Percentiles rank a stretch among this genome's conserved stretches.
Conservation (phyloP, 177 flowering plant species). For the Viscum album region DNA sequence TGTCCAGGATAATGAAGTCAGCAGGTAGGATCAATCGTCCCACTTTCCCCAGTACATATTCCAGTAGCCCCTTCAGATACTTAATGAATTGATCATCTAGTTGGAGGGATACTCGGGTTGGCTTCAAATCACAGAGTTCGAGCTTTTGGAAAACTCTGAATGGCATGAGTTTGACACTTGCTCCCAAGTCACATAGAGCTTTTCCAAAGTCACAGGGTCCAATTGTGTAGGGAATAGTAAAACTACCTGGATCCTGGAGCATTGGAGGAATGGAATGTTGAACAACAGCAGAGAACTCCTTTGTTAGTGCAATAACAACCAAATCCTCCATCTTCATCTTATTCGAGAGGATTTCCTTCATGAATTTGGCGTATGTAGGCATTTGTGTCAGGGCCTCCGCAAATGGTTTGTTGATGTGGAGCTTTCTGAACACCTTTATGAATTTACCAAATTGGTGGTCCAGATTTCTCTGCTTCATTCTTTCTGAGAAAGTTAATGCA, state of each 20-base stretch:
- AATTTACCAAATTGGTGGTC: background rate
- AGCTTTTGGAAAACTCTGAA: conserved; percentile 1
- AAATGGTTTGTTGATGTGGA: conserved; percentile 11
- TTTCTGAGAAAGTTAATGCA: background rate
- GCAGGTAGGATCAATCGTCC: too few species aligned
- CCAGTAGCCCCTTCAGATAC: too few species aligned
- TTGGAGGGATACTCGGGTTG: too few species aligned
- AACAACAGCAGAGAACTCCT: background rate
- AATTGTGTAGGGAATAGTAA: conserved; percentile 6
- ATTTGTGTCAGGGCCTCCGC: conserved; percentile 10
- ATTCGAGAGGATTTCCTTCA: conserved; percentile 4
- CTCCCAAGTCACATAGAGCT: conserved; percentile 11
- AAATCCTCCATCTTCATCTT: conserved; percentile 2
- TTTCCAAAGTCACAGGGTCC: background rate
- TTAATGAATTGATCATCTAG: too few species aligned
- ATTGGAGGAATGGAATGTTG: background rate
- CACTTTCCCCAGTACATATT: too few species aligned
- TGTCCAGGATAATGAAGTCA: too few species aligned
- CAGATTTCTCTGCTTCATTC: background rate
- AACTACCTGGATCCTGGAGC: conserved; percentile 5
- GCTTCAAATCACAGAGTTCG: too few species aligned
- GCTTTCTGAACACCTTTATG: conserved; percentile 6
- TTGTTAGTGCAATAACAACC: background rate
- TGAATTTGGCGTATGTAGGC: conserved; percentile 10
- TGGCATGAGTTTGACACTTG: conserved; percentile 12